A percentile compares a stretch with the other conserved stretches of the same genome.
Conservation (phyloP, 495 filamentous ascomycete species). For the Penicillium fimorum region DNA sequence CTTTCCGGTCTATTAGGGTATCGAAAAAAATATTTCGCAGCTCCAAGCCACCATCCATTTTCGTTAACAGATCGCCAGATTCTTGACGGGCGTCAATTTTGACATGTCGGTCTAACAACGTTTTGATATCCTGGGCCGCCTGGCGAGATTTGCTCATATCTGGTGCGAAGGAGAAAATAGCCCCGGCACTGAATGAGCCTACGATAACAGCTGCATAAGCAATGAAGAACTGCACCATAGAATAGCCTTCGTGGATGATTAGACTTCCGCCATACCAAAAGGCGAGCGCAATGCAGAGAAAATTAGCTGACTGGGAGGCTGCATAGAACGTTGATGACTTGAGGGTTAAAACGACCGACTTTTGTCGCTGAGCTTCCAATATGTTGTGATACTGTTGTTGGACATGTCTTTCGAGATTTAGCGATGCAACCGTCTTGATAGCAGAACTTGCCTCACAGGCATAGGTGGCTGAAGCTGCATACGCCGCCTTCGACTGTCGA, state of each 20-base stretch:
- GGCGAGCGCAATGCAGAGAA: constrained; percentile 74
- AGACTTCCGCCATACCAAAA: constrained; percentile 89
- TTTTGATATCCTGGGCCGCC: constrained; percentile 70
- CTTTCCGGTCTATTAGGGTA: constrained; percentile 75
- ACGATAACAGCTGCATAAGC: constrained; percentile 73
- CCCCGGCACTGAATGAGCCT: constrained; percentile 74
- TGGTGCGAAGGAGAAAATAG: constrained; percentile 74
- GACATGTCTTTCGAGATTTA: constrained; percentile 79
- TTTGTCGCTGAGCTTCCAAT: constrained; percentile 56
- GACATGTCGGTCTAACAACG: constrained; percentile 66
- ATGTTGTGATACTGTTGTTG: constrained; percentile 64
- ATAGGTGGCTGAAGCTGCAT: constrained; percentile 69
- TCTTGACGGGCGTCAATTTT: constrained; percentile 73
- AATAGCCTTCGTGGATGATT: constrained; percentile 63
- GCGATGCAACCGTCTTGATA: constrained; percentile 84
- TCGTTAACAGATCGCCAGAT: constrained; percentile 56
- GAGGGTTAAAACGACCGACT: constrained; percentile 59
- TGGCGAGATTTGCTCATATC: constrained; percentile 83
- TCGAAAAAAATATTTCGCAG: constrained; percentile 71
- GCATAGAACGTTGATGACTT: constrained; percentile 70
- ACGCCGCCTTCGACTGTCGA: constrained; percentile 59
- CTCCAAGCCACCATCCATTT: constrained; percentile 63
- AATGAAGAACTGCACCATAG: constrained; percentile 76
- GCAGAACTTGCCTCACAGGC: constrained; percentile 86
- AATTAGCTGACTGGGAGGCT: constrained; percentile 68